Conservation (phyloP, 441 rosid genomes). For the Brassica balearica region DNA sequence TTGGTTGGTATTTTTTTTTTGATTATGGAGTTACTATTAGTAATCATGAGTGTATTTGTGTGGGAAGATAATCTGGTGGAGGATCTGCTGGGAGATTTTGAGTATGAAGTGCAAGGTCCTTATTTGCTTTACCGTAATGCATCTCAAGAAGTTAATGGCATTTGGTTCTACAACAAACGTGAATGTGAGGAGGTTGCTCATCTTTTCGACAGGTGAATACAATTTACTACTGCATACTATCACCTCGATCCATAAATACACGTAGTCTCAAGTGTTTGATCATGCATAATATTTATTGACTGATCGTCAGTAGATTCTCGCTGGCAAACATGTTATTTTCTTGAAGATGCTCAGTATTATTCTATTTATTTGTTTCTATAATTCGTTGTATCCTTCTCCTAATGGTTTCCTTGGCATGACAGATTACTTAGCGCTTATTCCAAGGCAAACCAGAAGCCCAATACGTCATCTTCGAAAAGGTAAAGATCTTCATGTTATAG, state of each 20-base stretch:
- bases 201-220: constrained; percentile 77
- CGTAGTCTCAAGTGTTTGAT: background rate
- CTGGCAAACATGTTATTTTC: constrained; percentile 12
- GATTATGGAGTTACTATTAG: constrained; percentile 2
- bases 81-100: constrained; percentile 88
- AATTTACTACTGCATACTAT: constrained; percentile 20
- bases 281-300: background rate
- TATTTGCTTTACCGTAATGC: constrained; percentile 94
- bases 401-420: constrained; percentile 41
- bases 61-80: constrained; percentile 89
- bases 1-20: constrained; percentile 1
- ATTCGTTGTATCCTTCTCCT: constrained; percentile 17
- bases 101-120: constrained; percentile 91
- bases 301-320: background rate
- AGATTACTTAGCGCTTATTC: constrained; percentile 87
- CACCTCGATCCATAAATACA: background rate
- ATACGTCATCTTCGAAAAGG: constrained; percentile 73
- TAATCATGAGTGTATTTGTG: constrained; percentile 22
- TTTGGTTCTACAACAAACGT: constrained; percentile 92
- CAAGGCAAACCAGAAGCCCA: constrained; percentile 82
- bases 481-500: constrained; percentile 11
- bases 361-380: background rate
- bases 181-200: constrained; percentile 91
- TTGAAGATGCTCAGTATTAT: background rate
- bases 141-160: constrained; percentile 93